phyloP scores from a whole-genome alignment of 306 rosid genomes.

The Heteromeles arbutifolia region DNA sequence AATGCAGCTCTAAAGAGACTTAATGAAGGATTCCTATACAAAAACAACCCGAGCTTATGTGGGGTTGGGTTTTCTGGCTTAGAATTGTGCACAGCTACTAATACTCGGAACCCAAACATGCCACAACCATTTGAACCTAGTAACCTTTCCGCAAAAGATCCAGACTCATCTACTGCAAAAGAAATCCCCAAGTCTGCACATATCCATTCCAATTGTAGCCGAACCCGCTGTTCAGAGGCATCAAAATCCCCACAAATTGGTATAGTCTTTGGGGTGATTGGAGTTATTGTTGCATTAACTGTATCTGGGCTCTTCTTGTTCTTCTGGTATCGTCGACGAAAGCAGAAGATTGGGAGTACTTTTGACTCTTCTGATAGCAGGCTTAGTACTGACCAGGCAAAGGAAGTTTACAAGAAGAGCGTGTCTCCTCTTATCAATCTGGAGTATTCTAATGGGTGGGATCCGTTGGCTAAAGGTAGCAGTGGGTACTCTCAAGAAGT shows the following conservation, averaged over 20 bases:
- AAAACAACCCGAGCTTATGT: conserved; percentile 62
- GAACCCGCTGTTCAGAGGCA: conserved; percentile 35
- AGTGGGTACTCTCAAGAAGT: conserved; percentile 42
- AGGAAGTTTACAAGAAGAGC: conserved; percentile 28
- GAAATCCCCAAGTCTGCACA: conserved; percentile 50
- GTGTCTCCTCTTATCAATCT: conserved; percentile 47
- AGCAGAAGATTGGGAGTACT: conserved; percentile 39
- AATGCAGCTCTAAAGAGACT: conserved; percentile 53
- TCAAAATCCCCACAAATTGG: conserved; percentile 45
- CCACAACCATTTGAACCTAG: conserved; percentile 72
- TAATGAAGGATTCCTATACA: conserved; percentile 49
- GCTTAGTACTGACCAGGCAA: conserved; percentile 32
- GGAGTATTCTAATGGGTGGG: conserved; percentile 55
- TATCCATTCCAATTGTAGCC: conserved; percentile 35
- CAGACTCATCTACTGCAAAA: conserved; percentile 35
- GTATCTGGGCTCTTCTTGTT: conserved; percentile 28
- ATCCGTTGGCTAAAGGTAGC: conserved; percentile 40
- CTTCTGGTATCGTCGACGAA: conserved; percentile 26
- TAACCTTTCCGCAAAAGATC: conserved; percentile 25
- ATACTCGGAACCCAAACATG: conserved; percentile 38
- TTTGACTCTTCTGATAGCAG: conserved; percentile 28
- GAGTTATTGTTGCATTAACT: conserved; percentile 27
- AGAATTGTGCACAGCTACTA: conserved; percentile 35
- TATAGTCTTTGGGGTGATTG: conserved; percentile 43
- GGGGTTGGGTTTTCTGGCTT: conserved; percentile 59